phyloP scores from a whole-genome alignment of 1,139 yeast genomes.

The Debaryomycetaceae sp. region DNA sequence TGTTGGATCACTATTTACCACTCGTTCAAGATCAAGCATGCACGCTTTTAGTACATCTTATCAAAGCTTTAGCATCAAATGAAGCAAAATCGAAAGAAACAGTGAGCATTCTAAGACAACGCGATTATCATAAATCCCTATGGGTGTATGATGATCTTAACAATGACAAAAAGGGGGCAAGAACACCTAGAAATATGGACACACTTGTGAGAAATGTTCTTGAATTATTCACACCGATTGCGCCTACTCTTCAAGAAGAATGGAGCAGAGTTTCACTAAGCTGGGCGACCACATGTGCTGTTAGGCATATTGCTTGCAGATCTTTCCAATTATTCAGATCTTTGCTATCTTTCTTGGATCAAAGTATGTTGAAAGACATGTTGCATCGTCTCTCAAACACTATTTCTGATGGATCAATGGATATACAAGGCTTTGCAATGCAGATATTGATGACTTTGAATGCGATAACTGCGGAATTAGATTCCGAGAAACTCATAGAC shows the following conservation, averaged over 20 bases:
- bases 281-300: conserved; percentile 99
- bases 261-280: conserved; percentile 83
- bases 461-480: conserved; percentile 84
- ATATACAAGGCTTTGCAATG: conserved; percentile 96
- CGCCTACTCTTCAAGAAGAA: conserved; percentile 60
- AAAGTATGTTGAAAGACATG: conserved; percentile 90
- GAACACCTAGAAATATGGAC: conserved; percentile 89
- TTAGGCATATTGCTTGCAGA: conserved; percentile 93
- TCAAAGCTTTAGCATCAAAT: conserved; percentile 60
- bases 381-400: conserved; percentile 90
- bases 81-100: conserved; percentile 53
- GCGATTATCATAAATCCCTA: conserved; percentile 33
- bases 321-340: conserved; percentile 92
- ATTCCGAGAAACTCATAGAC: conserved; percentile 71
- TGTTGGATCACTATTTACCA: conserved; percentile 82
- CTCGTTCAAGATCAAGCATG: conserved; percentile 84
- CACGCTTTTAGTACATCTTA: conserved; percentile 67
- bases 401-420: conserved; percentile 80
- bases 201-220: conserved; percentile 64
- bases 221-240: conserved; percentile 48
- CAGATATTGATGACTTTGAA: conserved; percentile 94
- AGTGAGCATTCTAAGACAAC: conserved; percentile 50
- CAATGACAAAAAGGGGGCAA: conserved; percentile 63
- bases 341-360: conserved; percentile 72
- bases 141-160: conserved; percentile 91